Base-by-base conservation (phyloP, 176 grass and related monocot genomes). In the Areca catechu region DNA sequence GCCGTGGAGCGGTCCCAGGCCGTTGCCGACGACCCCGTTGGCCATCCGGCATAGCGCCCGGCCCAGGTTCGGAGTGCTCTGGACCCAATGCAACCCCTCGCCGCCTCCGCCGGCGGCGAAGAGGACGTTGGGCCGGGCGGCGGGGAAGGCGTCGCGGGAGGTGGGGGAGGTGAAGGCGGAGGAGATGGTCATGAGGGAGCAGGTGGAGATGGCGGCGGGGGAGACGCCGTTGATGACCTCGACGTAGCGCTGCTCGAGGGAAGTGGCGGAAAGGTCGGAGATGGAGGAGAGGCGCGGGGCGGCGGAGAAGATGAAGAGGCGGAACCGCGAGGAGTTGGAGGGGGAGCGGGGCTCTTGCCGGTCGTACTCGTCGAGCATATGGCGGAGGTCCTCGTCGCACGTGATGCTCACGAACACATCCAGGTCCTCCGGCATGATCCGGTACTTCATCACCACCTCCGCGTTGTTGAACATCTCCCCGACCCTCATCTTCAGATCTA, bases 301-400 rank as follows among this genome's bases (percentile, higher is more conserved):
- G 18, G 49, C 22, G 16, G n/a, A 29, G 9, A 61, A 30, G 60
- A 57, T 19, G 28, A 4, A n/a, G 78, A 83, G 50, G 71, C 53
- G 14, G 75, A 68, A 1, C 74, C 62, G 24, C 24, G 64, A 18
- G 64, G 54, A 34, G 7, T 34, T 34, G 19, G n/a, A 67, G 20
- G 77, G 80, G 3, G 71, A 65, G 66, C 78, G 69, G 14, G 69
- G 55, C 37, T 79, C 66, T 47, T 82, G 37, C 15, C 75, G 72
- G 66, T 98, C 84, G 68, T 88, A 87, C 84, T 98, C 87, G 25
- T 89, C 87, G 49, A 81, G 77, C 83, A 98, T 92, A 76, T 92
- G 70, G 20, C 3, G 21, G 21, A 98, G 72, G 76, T 98, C 93
- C 18, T 92, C 93, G 70, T 89, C 84, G 65, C 78, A 74, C 68